Evolutionary conservation across 2,329 filamentous ascomycete genomes (phyloP).

Genomic region (Botrytis cinerea): DNA sequence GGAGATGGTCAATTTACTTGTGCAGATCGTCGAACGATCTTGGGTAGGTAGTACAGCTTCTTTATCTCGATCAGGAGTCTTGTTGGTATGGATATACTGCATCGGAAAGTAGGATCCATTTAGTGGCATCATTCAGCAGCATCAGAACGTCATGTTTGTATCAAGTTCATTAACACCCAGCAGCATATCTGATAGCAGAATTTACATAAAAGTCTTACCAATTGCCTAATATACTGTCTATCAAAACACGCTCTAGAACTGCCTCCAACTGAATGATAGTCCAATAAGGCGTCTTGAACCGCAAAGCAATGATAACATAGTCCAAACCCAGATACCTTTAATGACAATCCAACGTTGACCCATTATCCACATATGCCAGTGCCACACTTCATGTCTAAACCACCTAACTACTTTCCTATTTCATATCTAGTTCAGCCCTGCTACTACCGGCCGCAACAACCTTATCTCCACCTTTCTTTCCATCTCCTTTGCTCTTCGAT

Average conservation of each 20-base stretch:
- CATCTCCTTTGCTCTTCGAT: too few relatives aligned
- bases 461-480: background rate
- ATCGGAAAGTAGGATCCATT: background rate
- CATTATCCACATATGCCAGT: background rate
- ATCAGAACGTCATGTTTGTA: background rate
- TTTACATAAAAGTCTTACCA: background rate
- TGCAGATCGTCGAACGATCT: background rate
- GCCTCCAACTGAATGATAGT: background rate
- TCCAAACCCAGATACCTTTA: background rate
- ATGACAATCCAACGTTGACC: background rate
- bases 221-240: background rate
- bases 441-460: background rate
- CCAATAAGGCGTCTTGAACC: background rate
- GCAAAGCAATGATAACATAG: background rate
- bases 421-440: slow-evolving; percentile 13
- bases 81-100: background rate
- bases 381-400: background rate
- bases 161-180: background rate
- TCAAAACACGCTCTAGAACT: background rate
- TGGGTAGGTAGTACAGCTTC: background rate
- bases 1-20: background rate
- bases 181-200: background rate
- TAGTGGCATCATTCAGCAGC: background rate
- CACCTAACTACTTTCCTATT: background rate
- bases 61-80: background rate